Conservation (phyloP, 2,329 filamentous ascomycete species). For the Sporothrix schenckii region DNA sequence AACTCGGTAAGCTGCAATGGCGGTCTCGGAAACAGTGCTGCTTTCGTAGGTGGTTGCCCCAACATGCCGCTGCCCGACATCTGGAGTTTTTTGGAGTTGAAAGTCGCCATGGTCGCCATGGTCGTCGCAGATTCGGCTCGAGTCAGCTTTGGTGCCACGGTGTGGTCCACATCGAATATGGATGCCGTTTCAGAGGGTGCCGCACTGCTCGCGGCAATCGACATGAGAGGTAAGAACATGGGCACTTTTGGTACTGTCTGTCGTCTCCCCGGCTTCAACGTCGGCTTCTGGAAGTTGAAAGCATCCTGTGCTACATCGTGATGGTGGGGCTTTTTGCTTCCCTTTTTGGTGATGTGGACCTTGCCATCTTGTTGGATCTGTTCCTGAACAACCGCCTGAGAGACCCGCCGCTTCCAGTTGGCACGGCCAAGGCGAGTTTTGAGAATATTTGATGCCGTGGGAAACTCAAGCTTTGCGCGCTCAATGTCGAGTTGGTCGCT, state of each 20-base stretch:
- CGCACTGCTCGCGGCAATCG: conserved; percentile 27
- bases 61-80: neutral
- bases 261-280: conserved; percentile 20
- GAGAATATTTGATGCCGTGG: conserved; percentile 31
- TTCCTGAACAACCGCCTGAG: conserved; percentile 30
- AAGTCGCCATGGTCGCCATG: conserved; percentile 31
- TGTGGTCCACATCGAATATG: conserved; percentile 27
- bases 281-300: conserved; percentile 35
- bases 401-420: conserved; percentile 33
- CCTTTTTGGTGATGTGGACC: neutral
- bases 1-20: conserved; percentile 29
- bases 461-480: conserved; percentile 32
- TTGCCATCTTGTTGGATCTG: conserved; percentile 32
- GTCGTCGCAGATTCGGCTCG: conserved; percentile 30
- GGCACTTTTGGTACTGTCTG: neutral
- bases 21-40: conserved; percentile 29
- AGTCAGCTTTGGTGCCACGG: neutral
- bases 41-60: conserved; percentile 3
- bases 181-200: conserved; percentile 31
- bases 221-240: conserved; percentile 30
- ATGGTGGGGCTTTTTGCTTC: conserved; percentile 26
- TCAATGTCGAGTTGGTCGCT: conserved; percentile 34
- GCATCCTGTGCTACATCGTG: conserved; percentile 34
- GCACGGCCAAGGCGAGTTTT: conserved; percentile 33
- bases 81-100: conserved; percentile 22